These are phyloP conservation scores for Coffea humblotiana DNA, from an alignment of 305 asterid genomes.

Conservation along the genomic window DNA sequence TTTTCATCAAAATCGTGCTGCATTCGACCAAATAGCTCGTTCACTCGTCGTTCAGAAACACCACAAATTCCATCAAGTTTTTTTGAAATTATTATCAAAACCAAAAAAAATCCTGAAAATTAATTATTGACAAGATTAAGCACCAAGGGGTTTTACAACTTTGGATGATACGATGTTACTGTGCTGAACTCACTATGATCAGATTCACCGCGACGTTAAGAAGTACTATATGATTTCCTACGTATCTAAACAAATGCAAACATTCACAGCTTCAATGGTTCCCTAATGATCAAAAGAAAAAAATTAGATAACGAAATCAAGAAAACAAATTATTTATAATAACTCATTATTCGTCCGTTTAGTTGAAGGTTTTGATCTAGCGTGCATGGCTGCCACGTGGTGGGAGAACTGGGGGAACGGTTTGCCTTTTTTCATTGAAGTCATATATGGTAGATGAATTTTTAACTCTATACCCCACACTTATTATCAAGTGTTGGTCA, in stretches of 20 bases:
- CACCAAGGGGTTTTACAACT: not conserved
- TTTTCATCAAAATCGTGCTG: not conserved
- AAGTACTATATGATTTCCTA: too few relatives aligned
- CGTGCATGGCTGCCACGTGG: slow-evolving; percentile 21
- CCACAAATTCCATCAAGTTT: not conserved
- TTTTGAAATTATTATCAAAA: not conserved
- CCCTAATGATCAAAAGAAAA: not conserved
- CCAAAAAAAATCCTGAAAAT: not conserved
- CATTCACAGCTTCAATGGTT: not conserved
- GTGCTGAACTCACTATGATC: too few relatives aligned
- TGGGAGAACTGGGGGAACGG: not conserved
- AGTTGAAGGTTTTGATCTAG: not conserved
- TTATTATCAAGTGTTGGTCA: not conserved
- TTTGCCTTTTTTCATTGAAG: not conserved
- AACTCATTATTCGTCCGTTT: not conserved
- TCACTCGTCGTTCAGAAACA: not conserved
- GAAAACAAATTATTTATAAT: not conserved
- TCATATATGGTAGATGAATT: not conserved
- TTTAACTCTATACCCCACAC: not conserved
- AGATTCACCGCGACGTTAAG: not conserved
- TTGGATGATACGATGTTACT: not conserved
- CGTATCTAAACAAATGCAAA: not conserved
- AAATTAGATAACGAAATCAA: not conserved
- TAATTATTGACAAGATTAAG: not conserved
- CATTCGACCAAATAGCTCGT: not conserved